Base-by-base conservation (phyloP, 805 yeast genomes). In the Metschnikowia baotianmanensis region DNA sequence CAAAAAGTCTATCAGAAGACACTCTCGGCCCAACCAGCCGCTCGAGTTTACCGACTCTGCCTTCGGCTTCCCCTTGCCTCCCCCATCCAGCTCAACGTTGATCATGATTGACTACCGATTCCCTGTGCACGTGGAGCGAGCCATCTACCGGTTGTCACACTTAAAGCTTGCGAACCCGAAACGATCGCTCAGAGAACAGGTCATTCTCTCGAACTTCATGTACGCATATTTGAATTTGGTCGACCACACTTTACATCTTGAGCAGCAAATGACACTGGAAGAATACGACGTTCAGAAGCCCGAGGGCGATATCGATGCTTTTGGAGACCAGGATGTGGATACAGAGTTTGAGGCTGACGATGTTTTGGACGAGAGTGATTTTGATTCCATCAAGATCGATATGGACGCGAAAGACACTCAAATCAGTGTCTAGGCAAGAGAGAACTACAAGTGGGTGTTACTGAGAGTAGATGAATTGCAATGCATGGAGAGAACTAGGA, bases 61-160 rank as follows among this genome's bases (percentile, higher is more conserved):
- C 2, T 85, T 86, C 65, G 95, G 95, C 3, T 86, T 86, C 62
- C 95, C 95, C 6, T 64, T 86, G 40, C 95, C 95, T 1, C 88
- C 89, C 26, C 76, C 87, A 13, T 82, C 91, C 0, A 75, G 74
- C 21, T 82, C 91, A 1, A 86, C 93, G 0, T 68, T 86, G 27
- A 76, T 84, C 15, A 86, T 86, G 95, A 69, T 85, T 43, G 91
- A 85, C 57, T 82, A 83, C 54, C 71, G 99, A 48, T 85, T 86
- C 61, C 97, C 98, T 0, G 81, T 93, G 33, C 96, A 91, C 61
- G 95, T 93, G 31, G 99, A 93, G 62, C 74, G 99, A 29, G 99
- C 99, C 0, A 86, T 93, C 37, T 93, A 93, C 62, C 71, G 99
- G 42, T 71, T 93, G 41, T 86, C 96, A 38, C 99, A 93, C 63